phyloP scores from a whole-genome alignment of 2,329 filamentous ascomycete genomes.

The Hypoxylon sp. region DNA sequence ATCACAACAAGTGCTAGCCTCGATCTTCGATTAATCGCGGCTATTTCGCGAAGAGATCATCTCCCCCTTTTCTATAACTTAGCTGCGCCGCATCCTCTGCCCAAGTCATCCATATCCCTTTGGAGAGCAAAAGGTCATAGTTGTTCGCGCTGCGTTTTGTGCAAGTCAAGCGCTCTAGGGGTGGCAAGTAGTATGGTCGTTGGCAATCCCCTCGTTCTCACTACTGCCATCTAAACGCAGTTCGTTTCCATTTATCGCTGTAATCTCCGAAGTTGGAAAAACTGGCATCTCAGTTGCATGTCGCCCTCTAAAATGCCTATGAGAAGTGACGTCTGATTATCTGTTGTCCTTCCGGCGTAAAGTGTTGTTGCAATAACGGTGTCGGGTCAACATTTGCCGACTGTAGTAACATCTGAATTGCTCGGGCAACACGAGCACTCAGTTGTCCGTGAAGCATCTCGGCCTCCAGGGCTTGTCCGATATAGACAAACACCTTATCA shows the following conservation, averaged over 20 bases:
- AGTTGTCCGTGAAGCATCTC: slow-evolving; percentile 90
- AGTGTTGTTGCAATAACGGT: slow-evolving; percentile 75
- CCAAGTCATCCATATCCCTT: slow-evolving; percentile 7
- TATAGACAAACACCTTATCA: slow-evolving; percentile 83
- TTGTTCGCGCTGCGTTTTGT: neutral
- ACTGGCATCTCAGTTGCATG: neutral
- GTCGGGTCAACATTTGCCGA: slow-evolving; percentile 80
- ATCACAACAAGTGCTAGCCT: neutral
- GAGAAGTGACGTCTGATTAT: slow-evolving; percentile 83
- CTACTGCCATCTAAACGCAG: slow-evolving; percentile 20
- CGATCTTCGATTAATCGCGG: slow-evolving; percentile 2
- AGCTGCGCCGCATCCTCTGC: slow-evolving; percentile 2
- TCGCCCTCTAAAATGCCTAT: slow-evolving; percentile 52
- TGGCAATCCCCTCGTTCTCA: slow-evolving; percentile 20
- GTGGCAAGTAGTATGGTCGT: slow-evolving; percentile 23
- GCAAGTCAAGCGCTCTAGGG: slow-evolving; percentile 2
- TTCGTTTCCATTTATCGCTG: neutral
- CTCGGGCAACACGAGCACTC: slow-evolving; percentile 78
- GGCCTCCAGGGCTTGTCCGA: slow-evolving; percentile 89
- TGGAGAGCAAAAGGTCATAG: neutral
- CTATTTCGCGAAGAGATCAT: slow-evolving; percentile 17
- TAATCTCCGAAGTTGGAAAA: slow-evolving; percentile 1
- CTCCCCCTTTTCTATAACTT: slow-evolving; percentile 14
- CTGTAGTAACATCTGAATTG: slow-evolving; percentile 82
- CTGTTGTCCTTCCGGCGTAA: slow-evolving; percentile 84